A percentile compares a stretch with the other conserved stretches of the same genome.
Conservation (phyloP, 352 stramenopile genomes). For the Globisporangium nodosum region DNA sequence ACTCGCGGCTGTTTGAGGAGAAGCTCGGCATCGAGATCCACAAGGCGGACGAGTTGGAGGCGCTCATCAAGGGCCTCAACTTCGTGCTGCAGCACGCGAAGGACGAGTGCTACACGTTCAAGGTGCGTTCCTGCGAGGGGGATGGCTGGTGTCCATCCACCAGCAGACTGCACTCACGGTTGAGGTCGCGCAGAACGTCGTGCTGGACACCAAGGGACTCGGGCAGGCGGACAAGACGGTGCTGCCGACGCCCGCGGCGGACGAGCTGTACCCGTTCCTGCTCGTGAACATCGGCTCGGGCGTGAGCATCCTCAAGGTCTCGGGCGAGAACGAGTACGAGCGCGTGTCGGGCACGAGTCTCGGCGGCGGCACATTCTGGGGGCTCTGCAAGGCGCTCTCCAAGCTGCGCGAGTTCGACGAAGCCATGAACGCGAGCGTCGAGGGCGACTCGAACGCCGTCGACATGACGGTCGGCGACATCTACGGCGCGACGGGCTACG, state of each 20-base stretch:
- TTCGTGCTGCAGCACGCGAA: conserved; percentile 92
- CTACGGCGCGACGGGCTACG: conserved; percentile 90
- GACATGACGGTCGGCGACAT: conserved; percentile 99
- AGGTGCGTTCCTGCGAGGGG: conserved; percentile 22
- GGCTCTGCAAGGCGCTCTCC: conserved; percentile 91
- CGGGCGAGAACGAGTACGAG: conserved; percentile 87
- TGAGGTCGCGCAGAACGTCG: conserved; percentile 29
- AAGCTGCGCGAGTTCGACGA: conserved; percentile 78
- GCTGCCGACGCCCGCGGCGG: conserved; percentile 42
- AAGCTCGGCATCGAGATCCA: conserved; percentile 90
- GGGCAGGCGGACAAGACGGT: conserved; percentile 56
- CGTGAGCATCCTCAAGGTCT: conserved; percentile 94
- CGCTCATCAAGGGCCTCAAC: conserved; percentile 95
- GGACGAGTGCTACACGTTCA: conserved; percentile 96
- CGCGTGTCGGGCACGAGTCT: conserved; percentile 96
- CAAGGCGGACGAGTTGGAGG: conserved; percentile 96
- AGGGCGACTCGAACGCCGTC: conserved; percentile 68
- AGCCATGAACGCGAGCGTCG: conserved; percentile 65
- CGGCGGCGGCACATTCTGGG: conserved; percentile 97
- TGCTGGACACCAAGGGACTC: conserved; percentile 50
- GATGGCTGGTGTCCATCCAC: background rate
- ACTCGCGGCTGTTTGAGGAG: conserved; percentile 79
- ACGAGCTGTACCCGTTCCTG: conserved; percentile 92
- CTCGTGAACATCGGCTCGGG: conserved; percentile 98
- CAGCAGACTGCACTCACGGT: background rate